A percentile compares a stretch with the other conserved stretches of the same genome.
These are phyloP conservation scores for Malassezia cuniculi DNA, from an alignment of 1,284 basidiomycete species.

Conservation along the genomic window DNA sequence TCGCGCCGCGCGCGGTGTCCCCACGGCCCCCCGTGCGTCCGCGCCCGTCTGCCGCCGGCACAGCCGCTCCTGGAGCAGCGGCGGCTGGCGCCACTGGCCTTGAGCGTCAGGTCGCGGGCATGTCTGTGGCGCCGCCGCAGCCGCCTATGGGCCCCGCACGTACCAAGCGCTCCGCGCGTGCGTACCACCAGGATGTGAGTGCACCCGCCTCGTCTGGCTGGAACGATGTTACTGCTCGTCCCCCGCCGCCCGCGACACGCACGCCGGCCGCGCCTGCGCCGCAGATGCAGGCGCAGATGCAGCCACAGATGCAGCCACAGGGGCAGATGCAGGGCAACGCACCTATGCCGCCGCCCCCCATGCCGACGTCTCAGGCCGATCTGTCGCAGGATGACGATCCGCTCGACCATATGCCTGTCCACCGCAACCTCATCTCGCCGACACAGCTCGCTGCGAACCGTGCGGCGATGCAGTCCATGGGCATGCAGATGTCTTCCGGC, in stretches of 20 bases:
- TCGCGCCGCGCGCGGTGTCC: too few species aligned
- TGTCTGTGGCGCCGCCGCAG: constrained; percentile 2
- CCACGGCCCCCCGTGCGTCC: too few species aligned
- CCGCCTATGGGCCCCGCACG: constrained; percentile 21
- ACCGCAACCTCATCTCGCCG: constrained; percentile 33
- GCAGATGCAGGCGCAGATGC: too few species aligned
- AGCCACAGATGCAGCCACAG: constrained; percentile 3
- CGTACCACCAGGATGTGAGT: constrained; percentile 40
- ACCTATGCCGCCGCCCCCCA: background rate
- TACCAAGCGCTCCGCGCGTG: constrained; percentile 40
- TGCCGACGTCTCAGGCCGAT: background rate
- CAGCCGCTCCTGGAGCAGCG: too few species aligned
- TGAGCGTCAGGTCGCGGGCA: too few species aligned
- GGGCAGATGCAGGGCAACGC: too few species aligned
- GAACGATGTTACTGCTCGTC: constrained; percentile 35
- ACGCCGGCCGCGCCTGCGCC: too few species aligned
- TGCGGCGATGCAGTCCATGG: constrained; percentile 18
- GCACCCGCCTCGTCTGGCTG: constrained; percentile 20
- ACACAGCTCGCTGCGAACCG: constrained; percentile 36
- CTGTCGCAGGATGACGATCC: constrained; percentile 27
- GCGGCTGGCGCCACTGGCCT: too few species aligned
- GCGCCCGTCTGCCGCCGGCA: too few species aligned
- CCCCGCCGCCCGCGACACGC: constrained; percentile 24
- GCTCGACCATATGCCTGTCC: constrained; percentile 41
- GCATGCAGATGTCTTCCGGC: background rate